phyloP scores from a whole-genome alignment of 2,329 filamentous ascomycete species.

The Seiridium unicorne region DNA sequence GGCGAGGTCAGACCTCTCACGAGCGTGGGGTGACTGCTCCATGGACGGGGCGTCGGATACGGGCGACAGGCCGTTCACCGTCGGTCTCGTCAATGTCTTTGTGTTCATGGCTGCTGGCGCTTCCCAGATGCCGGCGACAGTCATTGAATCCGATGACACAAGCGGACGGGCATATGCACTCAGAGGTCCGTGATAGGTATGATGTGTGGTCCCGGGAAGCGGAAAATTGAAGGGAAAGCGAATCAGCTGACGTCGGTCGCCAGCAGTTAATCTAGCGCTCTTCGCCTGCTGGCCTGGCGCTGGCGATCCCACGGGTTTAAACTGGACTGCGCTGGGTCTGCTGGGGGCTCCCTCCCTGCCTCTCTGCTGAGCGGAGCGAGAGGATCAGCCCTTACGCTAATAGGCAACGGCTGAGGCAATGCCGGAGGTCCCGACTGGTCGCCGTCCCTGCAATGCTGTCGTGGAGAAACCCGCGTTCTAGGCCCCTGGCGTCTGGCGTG shows the following conservation, averaged over 20 bases:
- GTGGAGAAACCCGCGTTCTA: background rate
- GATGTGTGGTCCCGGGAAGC: too few species aligned
- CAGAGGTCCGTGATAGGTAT: too few species aligned
- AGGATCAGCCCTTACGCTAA: background rate
- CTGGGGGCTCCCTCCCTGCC: background rate
- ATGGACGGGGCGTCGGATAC: slow-evolving; percentile 7
- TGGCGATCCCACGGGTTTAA: background rate
- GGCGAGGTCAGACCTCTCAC: background rate
- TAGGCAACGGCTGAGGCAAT: background rate
- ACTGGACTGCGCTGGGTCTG: background rate
- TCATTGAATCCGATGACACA: background rate
- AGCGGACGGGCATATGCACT: too few species aligned
- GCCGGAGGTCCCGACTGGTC: background rate
- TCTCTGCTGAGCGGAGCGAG: background rate
- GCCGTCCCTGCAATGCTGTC: background rate
- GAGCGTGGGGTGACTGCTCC: slow-evolving; percentile 5
- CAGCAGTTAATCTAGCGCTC: too few species aligned
- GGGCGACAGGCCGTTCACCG: slow-evolving; percentile 8
- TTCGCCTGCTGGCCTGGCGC: too few species aligned
- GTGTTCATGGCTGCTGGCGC: background rate
- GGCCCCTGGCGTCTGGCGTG: too few species aligned
- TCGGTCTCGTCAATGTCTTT: background rate
- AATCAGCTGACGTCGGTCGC: too few species aligned
- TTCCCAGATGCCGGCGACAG: background rate
- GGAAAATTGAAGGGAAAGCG: too few species aligned